phyloP scores from a whole-genome alignment of 2,329 filamentous ascomycete species.

The Scorias spongiosa region DNA sequence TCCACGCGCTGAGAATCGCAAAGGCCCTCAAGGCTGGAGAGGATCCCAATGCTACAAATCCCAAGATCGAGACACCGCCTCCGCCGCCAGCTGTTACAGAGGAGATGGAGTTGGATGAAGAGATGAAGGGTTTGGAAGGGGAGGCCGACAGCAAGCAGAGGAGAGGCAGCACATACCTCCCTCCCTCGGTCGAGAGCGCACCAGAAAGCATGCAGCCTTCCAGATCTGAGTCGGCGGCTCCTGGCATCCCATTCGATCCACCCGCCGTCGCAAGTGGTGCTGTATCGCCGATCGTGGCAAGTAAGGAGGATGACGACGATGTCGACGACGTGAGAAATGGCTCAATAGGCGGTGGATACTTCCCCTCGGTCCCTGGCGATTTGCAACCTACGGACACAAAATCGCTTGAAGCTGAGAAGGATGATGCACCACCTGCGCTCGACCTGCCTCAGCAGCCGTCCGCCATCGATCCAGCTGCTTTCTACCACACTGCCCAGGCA shows the following conservation, averaged over 20 bases:
- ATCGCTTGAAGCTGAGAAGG: conserved; percentile 17
- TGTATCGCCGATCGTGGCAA: conserved; percentile 35
- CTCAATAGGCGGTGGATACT: conserved; percentile 43
- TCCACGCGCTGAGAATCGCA: conserved; percentile 78
- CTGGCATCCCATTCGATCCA: conserved; percentile 7
- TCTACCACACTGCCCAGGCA: conserved; percentile 6
- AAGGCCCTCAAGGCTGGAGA: conserved; percentile 82
- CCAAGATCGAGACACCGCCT: conserved; percentile 39
- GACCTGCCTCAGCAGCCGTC: conserved; percentile 1
- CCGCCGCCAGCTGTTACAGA: conserved; percentile 2
- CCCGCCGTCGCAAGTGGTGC: conserved; percentile 17
- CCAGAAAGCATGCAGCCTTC: conserved; percentile 40
- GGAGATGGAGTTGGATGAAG: conserved; percentile 14
- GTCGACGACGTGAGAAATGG: conserved; percentile 21
- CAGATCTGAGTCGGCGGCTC: conserved; percentile 11
- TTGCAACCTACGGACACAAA: conserved; percentile 22
- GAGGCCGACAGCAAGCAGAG: background rate
- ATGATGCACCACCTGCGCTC: conserved; percentile 4
- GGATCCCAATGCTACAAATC: conserved; percentile 86
- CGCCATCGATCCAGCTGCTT: conserved; percentile 6
- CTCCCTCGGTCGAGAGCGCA: conserved; percentile 45
- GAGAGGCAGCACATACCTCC: conserved; percentile 14
- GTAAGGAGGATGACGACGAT: background rate
- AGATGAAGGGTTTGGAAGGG: conserved; percentile 13
- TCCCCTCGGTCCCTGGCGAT: conserved; percentile 35